A percentile compares a stretch with the other conserved stretches of the same genome.
phyloP scores from a whole-genome alignment of 345 rosid species.

The Eucalyptus erythrocorys region DNA sequence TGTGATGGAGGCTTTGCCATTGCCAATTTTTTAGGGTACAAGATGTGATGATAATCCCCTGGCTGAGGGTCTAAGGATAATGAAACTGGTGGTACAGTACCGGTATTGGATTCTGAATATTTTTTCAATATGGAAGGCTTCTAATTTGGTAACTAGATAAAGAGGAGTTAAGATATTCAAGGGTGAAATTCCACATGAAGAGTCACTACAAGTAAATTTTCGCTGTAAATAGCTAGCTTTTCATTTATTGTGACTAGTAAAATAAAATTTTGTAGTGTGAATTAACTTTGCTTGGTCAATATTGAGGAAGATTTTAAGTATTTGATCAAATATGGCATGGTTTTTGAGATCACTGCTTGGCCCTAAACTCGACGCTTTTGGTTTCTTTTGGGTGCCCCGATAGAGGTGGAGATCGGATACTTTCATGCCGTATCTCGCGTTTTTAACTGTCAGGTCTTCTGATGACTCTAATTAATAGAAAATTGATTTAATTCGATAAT shows the following conservation, averaged over 20 bases:
- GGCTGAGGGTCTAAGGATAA: not conserved
- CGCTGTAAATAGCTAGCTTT: not conserved
- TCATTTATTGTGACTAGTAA: not conserved
- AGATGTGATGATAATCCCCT: not conserved
- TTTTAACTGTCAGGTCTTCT: too few species aligned
- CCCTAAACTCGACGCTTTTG: not conserved
- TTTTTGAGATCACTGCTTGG: not conserved
- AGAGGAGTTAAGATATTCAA: not conserved
- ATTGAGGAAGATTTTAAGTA: not conserved
- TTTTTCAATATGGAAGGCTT: not conserved
- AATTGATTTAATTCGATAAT: not conserved
- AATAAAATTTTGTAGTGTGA: not conserved
- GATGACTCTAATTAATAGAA: not conserved
- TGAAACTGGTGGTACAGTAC: not conserved
- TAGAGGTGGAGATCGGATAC: not conserved
- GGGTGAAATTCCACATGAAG: not conserved
- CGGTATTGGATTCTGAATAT: not conserved
- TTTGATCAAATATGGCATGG: not conserved
- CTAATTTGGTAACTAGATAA: not conserved
- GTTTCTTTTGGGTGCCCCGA: not conserved
- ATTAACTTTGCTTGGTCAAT: not conserved
- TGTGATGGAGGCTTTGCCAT: not conserved
- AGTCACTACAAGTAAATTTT: not conserved
- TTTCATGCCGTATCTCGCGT: accelerated
- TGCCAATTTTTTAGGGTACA: not conserved